Percentiles rank a stretch among this genome's conserved stretches.
Conservation (phyloP, 805 yeast species). For the Wickerhamomyces silvicola region DNA sequence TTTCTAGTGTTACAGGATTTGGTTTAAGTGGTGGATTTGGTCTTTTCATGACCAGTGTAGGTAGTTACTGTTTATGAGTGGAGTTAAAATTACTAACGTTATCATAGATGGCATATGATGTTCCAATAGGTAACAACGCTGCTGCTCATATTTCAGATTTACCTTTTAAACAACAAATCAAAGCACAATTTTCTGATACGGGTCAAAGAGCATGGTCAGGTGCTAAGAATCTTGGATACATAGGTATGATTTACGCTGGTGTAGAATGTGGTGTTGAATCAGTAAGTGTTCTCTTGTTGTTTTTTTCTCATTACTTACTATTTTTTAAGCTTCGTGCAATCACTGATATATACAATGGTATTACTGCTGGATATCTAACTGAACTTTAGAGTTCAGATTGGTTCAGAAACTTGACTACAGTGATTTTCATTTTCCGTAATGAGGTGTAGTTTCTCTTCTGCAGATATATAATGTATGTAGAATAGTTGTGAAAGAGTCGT, state of each 20-base stretch:
- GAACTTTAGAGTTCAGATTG: no score
- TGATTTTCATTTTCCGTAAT: no score
- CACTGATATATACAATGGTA: slow-evolving; percentile 87
- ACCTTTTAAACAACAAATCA: slow-evolving; percentile 91
- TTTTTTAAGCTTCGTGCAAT: slow-evolving; percentile 57
- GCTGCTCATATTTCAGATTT: slow-evolving; percentile 63
- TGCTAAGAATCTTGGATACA: slow-evolving; percentile 91
- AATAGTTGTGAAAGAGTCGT: no score
- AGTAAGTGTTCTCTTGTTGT: not conserved
- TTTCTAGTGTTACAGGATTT: slow-evolving; percentile 92
- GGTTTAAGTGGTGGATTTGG: slow-evolving; percentile 95
- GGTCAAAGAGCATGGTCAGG: slow-evolving; percentile 79
- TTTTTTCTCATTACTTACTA: slow-evolving; percentile 15
- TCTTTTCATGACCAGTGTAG: slow-evolving; percentile 73
- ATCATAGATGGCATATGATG: slow-evolving; percentile 68
- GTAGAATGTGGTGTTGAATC: slow-evolving; percentile 89
- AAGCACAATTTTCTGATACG: slow-evolving; percentile 87
- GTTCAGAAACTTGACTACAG: no score
- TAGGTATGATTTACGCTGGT: slow-evolving; percentile 87
- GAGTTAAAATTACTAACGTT: slow-evolving; percentile 6
- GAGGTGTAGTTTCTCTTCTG: no score
- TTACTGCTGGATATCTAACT: slow-evolving; percentile 90
- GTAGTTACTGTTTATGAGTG: slow-evolving; percentile 1
- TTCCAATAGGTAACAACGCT: slow-evolving; percentile 54
- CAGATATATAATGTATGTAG: no score